phyloP scores from a whole-genome alignment of 2,329 filamentous ascomycete genomes.

The Aspergillus glaucus region DNA sequence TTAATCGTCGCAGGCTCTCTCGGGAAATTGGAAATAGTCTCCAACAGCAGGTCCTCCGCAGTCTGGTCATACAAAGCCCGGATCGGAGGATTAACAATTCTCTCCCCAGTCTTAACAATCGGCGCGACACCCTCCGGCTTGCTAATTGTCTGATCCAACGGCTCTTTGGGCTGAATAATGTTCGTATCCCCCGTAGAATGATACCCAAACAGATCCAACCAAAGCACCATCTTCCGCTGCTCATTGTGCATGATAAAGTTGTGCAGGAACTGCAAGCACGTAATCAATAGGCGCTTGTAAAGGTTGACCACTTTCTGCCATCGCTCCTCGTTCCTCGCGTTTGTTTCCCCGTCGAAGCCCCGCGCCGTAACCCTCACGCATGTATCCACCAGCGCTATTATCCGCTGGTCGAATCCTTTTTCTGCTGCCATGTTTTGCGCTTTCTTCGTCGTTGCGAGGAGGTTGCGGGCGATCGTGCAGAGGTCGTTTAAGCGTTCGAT shows the following conservation, averaged over 20 bases:
- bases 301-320: conserved; percentile 61
- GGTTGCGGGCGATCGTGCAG: conserved; percentile 56
- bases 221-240: conserved; percentile 58
- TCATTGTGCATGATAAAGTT: conserved; percentile 62
- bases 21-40: conserved; percentile 40
- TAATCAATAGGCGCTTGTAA: conserved; percentile 61
- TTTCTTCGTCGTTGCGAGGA: conserved; percentile 54
- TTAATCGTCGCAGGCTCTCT: conserved; percentile 39
- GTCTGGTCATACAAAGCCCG: conserved; percentile 39
- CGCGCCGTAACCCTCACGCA: conserved; percentile 59
- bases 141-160: conserved; percentile 31
- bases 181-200: conserved; percentile 43
- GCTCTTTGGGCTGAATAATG: conserved; percentile 39
- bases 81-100: conserved; percentile 37
- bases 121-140: conserved; percentile 35
- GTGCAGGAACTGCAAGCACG: conserved; percentile 60
- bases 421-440: conserved; percentile 59
- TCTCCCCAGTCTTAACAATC: conserved; percentile 37
- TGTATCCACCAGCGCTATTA: conserved; percentile 56
- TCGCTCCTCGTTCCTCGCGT: conserved; percentile 56
- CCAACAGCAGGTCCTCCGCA: conserved; percentile 37
- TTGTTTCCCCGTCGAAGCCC: conserved; percentile 59
- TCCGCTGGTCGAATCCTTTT: conserved; percentile 54
- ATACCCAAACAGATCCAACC: conserved; percentile 59
- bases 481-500: conserved; percentile 58